Percentiles rank a stretch among this genome's conserved stretches.
Conservation (phyloP, 352 stramenopile species). For the Pythium phragmiticola region DNA sequence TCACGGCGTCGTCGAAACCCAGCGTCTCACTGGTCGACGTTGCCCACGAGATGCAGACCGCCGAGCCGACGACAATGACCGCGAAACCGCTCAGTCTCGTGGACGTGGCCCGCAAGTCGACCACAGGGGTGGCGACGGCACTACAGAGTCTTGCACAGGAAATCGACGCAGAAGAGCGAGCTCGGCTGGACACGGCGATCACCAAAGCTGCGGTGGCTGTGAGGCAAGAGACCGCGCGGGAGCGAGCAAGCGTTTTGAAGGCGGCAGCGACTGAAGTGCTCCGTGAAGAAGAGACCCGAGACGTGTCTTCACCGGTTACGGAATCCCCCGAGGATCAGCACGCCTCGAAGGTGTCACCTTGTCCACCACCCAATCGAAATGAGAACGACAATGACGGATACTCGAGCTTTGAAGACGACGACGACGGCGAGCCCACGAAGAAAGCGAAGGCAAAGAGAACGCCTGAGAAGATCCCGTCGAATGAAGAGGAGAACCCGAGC, state of each 20-base stretch:
- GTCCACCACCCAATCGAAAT: not conserved
- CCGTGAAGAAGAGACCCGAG: slow-evolving; percentile 10
- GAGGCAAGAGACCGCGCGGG: too few species aligned
- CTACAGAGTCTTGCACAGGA: slow-evolving; percentile 41
- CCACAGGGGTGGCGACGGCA: not conserved
- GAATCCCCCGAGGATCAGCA: not conserved
- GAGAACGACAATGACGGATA: slow-evolving; percentile 42
- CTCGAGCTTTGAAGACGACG: slow-evolving; percentile 63
- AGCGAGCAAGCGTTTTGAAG: slow-evolving; percentile 17
- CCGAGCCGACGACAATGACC: not conserved
- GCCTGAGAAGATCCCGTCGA: slow-evolving; percentile 9
- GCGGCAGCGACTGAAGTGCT: slow-evolving; percentile 25
- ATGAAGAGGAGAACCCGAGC: slow-evolving; percentile 17
- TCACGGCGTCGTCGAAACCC: slow-evolving; percentile 3
- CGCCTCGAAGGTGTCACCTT: not conserved
- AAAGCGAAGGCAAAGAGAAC: slow-evolving; percentile 9
- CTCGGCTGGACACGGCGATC: slow-evolving; percentile 18
- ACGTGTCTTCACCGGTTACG: not conserved
- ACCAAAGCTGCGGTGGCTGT: too few species aligned
- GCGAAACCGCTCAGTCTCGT: slow-evolving; percentile 36
- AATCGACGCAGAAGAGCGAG: slow-evolving; percentile 45
- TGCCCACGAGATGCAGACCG: slow-evolving; percentile 23
- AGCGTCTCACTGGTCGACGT: slow-evolving; percentile 39
- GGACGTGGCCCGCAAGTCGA: slow-evolving; percentile 45
- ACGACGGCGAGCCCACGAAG: slow-evolving; percentile 22